Evolutionary conservation across 805 yeast species (phyloP).

Genomic region (Cyberlindnera mycetangii): DNA sequence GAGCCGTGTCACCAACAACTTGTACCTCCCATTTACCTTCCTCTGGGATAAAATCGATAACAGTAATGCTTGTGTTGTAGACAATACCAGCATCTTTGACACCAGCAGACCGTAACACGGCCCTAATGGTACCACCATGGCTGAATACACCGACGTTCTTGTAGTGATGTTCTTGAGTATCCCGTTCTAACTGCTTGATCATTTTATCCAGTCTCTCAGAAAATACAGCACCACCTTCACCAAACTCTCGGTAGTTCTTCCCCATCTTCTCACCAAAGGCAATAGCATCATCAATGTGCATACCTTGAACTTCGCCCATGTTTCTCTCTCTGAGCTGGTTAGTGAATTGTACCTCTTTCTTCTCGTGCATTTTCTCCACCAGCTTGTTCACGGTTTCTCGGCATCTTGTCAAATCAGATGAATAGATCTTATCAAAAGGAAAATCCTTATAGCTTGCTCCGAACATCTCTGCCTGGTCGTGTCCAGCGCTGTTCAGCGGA

Average conservation of each 20-base stretch:
- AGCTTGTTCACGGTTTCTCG: conserved; percentile 53
- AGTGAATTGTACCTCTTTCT: conserved; percentile 33
- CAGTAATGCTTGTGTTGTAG: conserved; percentile 71
- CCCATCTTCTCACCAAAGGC: conserved; percentile 47
- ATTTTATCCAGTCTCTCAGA: conserved; percentile 44
- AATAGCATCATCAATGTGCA: conserved; percentile 64
- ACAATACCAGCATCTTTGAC: conserved; percentile 42
- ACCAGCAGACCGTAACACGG: conserved; percentile 50
- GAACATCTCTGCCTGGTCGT: conserved; percentile 53
- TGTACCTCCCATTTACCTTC: conserved; percentile 42
- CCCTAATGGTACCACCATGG: conserved; percentile 81
- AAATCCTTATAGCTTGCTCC: conserved; percentile 40
- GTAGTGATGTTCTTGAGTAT: conserved; percentile 24
- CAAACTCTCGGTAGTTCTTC: conserved; percentile 56
- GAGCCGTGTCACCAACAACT: conserved; percentile 64
- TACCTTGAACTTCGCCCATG: conserved; percentile 81
- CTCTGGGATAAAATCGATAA: conserved; percentile 52
- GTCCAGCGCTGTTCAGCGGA: conserved; percentile 59
- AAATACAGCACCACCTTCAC: conserved; percentile 53
- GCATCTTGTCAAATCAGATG: conserved; percentile 52
- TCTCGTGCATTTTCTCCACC: conserved; percentile 21
- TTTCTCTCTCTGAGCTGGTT: conserved; percentile 60
- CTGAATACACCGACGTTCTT: conserved; percentile 61
- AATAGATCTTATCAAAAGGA: conserved; percentile 33
- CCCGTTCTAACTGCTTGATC: conserved; percentile 41